Evolutionary conservation across 225 moss, liverwort and hornwort genomes (phyloP), one percentile per base, ranked within the genome.

Genomic region (Ulota crispa): DNA sequence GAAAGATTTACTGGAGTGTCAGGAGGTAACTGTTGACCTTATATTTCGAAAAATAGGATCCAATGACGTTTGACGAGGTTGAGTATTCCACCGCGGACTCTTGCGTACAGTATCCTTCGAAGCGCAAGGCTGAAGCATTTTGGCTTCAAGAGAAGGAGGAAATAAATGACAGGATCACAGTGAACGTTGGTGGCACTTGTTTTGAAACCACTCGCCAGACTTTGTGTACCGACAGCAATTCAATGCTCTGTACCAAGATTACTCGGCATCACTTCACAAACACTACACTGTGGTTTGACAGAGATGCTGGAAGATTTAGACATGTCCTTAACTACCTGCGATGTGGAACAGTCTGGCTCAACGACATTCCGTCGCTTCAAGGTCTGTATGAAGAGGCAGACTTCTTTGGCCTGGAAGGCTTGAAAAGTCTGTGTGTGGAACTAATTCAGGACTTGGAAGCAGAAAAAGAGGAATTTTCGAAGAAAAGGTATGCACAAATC

Each of bases 291-390:
- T 91, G 87, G 83, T 80, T 93, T 23, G 93, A 93, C 66, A 86
- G 93, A 78, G 93, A 93, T 70, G 86, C 86, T 2, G 69, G 16
- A 43, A 85, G 91, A 45, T 93, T 91, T 50, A 47, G 37, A 27
- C 85, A 93, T 70, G 85, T 93, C 6, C 82, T 93, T 14, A 93
- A 93, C 67, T 93, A 93, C 72, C 81, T 91, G 24, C 81, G 88
- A 42, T 84, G 70, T 78, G 87, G 83, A 69, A 91, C 93, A 18
- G 73, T 89, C 28, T 89, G 80, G 73, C 81, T 91, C 43, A 85
- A 88, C 50, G 76, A 87, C 5, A 68, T 88, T 32, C 36, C 80
- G 11, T 85, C 84, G 16, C 78, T 93, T 6, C 83, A 86, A 84
- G 93, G 71, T 18, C 57, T 91, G 26, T 80, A 83, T 36, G 89